Percentiles rank a stretch among this genome's conserved stretches.
Evolutionary conservation across 2,329 filamentous ascomycete species (phyloP).

Genomic region (Bimuria novae-zelandiae): DNA sequence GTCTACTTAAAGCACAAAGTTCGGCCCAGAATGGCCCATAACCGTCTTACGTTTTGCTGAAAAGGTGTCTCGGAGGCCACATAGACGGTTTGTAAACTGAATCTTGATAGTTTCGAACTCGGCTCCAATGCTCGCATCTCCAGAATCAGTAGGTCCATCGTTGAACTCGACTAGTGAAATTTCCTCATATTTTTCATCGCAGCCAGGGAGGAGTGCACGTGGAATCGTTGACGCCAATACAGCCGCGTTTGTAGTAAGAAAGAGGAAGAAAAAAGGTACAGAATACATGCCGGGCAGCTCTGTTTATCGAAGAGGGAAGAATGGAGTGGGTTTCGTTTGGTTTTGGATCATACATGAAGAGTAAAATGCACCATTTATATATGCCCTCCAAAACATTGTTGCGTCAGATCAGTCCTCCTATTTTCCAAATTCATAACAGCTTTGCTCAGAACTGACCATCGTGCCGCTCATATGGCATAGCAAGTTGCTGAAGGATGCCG

Average conservation of each 20-base stretch:
- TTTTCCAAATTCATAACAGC: conserved; percentile 7
- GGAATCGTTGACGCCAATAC: not conserved
- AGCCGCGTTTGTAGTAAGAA: conserved; percentile 12
- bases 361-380: conserved; percentile 10
- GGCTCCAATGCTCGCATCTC: conserved; percentile 15
- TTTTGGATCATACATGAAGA: conserved; percentile 8
- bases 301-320: conserved; percentile 9
- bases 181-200: conserved; percentile 6
- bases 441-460: conserved; percentile 7
- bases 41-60: conserved; percentile 15
- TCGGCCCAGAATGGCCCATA: conserved; percentile 13
- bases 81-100: conserved; percentile 13
- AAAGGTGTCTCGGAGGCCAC: conserved; percentile 15
- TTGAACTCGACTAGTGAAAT: conserved; percentile 7
- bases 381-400: conserved; percentile 7
- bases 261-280: conserved; percentile 11
- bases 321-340: conserved; percentile 4
- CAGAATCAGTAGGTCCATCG: conserved; percentile 15
- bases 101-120: conserved; percentile 15
- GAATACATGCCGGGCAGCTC: conserved; percentile 10
- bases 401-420: not conserved
- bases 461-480: conserved; percentile 7
- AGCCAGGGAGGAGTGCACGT: conserved; percentile 5
- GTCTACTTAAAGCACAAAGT: conserved; percentile 25
- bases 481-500: conserved; percentile 8